Evolutionary conservation across 768 basidiomycete species (phyloP), one percentile per base, ranked within the genome.

Genomic region (Leccinum aurantiacum): DNA sequence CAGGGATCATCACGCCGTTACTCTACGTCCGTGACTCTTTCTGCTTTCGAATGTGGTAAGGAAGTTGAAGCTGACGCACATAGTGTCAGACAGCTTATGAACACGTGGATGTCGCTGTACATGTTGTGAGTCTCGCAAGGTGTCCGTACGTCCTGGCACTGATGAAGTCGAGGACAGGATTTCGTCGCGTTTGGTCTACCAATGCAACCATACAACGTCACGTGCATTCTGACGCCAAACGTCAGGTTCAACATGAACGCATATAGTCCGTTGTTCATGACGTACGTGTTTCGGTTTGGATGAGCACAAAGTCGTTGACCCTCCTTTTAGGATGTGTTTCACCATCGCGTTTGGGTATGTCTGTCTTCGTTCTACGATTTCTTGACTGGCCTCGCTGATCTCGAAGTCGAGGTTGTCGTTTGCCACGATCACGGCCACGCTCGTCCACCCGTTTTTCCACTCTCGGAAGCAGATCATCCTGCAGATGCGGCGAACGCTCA

Each of bases 391-490:
- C 24, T 7, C 22, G 47, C 24, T 48, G 13, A 76, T 82, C 31
- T 83, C 77, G 82, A 3, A 88, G 10, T 87, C 70, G n/a, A 91
- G 89, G 19, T 78, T 93, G 17, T 90, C 88, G 15, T 94, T 94
- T 69, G 91, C 91, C 2, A 83, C 86, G 25, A 87, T 93, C 67
- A 90, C 49, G 71, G 72, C 72, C 5, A 73, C 64, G 7, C 64
- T 73, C 29, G 64, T 68, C n/a, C 72, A 73, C 33, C 56, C 71
- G 1, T 67, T 78, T 71, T 76, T 92, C 37, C 87, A 85, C 75
- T 90, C 86, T 77, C 84, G 90, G 70, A 89, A 88, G 68, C 89
- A 90, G 71, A 90, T 93, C 59, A 86, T 86, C 80, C 77, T 76
- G 4, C 90, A 91, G 71, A 75, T 84, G 19, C 84, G 89, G 51